Base-by-base conservation (phyloP, 1,284 basidiomycete species). In the Tilletia caries region DNA sequence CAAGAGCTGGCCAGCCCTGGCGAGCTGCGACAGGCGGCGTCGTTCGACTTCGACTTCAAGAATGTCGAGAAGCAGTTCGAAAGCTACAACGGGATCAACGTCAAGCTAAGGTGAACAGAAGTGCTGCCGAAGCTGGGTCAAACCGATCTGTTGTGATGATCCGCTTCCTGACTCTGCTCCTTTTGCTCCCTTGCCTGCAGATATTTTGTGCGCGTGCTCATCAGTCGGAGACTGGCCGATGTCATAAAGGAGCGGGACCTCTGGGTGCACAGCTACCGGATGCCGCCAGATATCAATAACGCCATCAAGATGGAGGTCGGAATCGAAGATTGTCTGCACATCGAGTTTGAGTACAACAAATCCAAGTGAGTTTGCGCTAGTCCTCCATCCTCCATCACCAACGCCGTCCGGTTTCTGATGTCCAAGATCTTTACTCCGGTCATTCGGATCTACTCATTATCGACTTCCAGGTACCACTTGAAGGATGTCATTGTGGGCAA, bases 301-400 rank as follows among this genome's bases (percentile, higher is more conserved):
- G 91, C 92, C 41, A 97, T 98, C 86, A 98, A 96, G 87, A 98
- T 98, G 96, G 95, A 98, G 84, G 96, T 98, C 44, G 95, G 95
- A 20, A 98, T 98, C 73, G 95, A 98, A 83, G 95, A 98, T 83
- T 98, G 95, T 84, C 85, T 98, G 76, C 95, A 98, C 83, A 98
- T 98, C 80, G 95, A 98, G 84, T 98, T 98, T 79, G 95, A 98
- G 85, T 98, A 98, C 86, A 98, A 98, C 87, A 98, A 98, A 84
- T 96, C 94, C 70, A 98, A 98, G 77, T 79, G 66, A 69, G 75
- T 71, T 6, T 6, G 25, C 5, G 6, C 18, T 18, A 1, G 37
- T 41, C 37, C 37, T 41, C 37, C n/a, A n/a, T n/a, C 46, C 20
- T 27, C 20, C 64, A 46, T 23, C 1, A 12, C 20, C 12, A 44